Evolutionary conservation across 495 filamentous ascomycete species (phyloP).

Genomic region (Penicillium macrosclerotiorum): DNA sequence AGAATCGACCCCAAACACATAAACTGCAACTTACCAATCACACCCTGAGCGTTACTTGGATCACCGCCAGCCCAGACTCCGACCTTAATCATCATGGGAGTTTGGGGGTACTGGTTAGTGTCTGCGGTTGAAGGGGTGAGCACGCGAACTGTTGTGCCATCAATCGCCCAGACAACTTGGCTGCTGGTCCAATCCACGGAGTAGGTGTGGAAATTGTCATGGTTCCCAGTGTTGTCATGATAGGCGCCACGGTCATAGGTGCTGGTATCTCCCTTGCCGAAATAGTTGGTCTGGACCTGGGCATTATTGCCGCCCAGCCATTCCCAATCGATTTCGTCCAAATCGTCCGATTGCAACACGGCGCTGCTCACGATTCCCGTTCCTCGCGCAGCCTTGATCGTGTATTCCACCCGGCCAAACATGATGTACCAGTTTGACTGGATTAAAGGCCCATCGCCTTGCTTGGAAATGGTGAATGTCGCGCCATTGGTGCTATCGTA

Average conservation of each 20-base stretch:
- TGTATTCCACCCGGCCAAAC: constrained; percentile 62
- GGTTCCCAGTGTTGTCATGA: constrained; percentile 49
- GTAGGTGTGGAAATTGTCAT: constrained; percentile 72
- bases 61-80: constrained; percentile 90
- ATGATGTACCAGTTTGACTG: constrained; percentile 73
- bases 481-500: constrained; percentile 72
- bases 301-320: constrained; percentile 67
- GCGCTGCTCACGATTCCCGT: constrained; percentile 70
- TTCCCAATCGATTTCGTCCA: constrained; percentile 92
- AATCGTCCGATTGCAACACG: constrained; percentile 77
- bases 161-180: constrained; percentile 70
- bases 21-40: constrained; percentile 55
- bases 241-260: constrained; percentile 62
- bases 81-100: constrained; percentile 79
- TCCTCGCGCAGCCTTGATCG: constrained; percentile 60
- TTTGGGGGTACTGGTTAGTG: constrained; percentile 73
- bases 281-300: constrained; percentile 77
- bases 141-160: constrained; percentile 64
- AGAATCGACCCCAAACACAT: not conserved
- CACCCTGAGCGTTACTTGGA: constrained; percentile 56
- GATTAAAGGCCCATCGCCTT: constrained; percentile 82
- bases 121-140: constrained; percentile 63
- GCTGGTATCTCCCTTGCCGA: constrained; percentile 75
- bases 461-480: constrained; percentile 76
- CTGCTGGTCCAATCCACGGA: constrained; percentile 78